Evolutionary conservation across 306 rosid species (phyloP), one percentile per base, ranked within the genome.

Genomic region (Hippophae rhamnoides): DNA sequence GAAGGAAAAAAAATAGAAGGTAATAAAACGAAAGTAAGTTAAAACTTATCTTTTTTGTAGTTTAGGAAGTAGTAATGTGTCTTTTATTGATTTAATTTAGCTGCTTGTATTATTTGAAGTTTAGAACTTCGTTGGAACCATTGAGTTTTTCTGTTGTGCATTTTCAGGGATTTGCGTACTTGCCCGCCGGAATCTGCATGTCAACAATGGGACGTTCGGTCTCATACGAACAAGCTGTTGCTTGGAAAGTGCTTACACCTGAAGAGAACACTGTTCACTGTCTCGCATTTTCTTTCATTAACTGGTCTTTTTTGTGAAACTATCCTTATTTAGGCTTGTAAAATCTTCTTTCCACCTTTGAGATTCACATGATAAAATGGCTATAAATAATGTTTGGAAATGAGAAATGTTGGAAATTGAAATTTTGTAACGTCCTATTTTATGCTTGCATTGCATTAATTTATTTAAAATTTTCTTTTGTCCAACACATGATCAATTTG

Each of bases 301-400:
- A 88, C 69, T 93, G 99, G 99, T 93, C 99, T 23, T 93, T 93
- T 86, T 89, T 86, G 76, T 93, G 96, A 92, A 57, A 47, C 31
- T 13, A 50, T 59, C 52, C 54, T 43, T 41, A 14, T 54, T 64
- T 11, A 1, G 66, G 73, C 75, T 11, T 18, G 49, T 13, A 3
- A 42, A 45, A 45, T 56, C 61, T 65, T 68, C 52, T 54, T 57
- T 65, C 64, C 73, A 48, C 70, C 57, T 65, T 60, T 60, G 65
- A 51, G 52, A 72, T 57, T 49, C 52, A 58, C 44, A 67, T 18
- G 13, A 4, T 12, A 0, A 49, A 12, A 9, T 5, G 3, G 7
- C 6, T 6, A 49, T 12, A n/a, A 18, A 9, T 7, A 49, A 11
- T 14, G 53, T 70, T 44, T 58, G 57, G 38, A 52, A 69, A 58